Evolutionary conservation across 148 eudicot species (phyloP).

Genomic region (Arbutus unedo): DNA sequence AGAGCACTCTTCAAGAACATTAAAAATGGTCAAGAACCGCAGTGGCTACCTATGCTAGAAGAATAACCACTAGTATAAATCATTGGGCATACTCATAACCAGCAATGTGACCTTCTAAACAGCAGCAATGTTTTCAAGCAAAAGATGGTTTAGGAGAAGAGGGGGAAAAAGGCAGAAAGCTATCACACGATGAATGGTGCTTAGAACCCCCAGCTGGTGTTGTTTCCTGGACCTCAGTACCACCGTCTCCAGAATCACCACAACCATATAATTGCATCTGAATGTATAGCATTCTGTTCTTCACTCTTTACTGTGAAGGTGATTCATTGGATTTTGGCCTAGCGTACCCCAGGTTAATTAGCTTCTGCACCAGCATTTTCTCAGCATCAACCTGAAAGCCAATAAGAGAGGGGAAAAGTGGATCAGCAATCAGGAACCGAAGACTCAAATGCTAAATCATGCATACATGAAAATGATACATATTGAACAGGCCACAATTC

Average conservation of each 20-base stretch:
- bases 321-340: slow-evolving; percentile 35
- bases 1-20: not conserved
- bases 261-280: slow-evolving; percentile 7
- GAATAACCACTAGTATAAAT: not conserved
- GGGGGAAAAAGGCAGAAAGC: not conserved
- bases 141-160: not conserved
- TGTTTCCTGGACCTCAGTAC: not conserved
- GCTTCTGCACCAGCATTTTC: slow-evolving; percentile 69
- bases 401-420: slow-evolving; percentile 5
- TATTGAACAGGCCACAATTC: not conserved
- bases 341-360: slow-evolving; percentile 63
- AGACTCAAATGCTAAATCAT: not conserved
- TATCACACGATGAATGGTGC: not conserved
- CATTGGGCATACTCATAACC: not conserved
- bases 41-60: not conserved
- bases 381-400: slow-evolving; percentile 61
- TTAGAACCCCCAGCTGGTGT: not conserved
- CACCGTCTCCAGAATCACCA: not conserved
- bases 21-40: not conserved
- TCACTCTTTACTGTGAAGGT: slow-evolving; percentile 19
- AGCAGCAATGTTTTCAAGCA: not conserved
- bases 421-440: not conserved
- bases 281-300: slow-evolving; percentile 18
- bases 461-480: not conserved
- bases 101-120: not conserved